Evolutionary conservation across 768 basidiomycete genomes (phyloP), one percentile per base, ranked within the genome.

Genomic region (Cyclocybe aegerita): DNA sequence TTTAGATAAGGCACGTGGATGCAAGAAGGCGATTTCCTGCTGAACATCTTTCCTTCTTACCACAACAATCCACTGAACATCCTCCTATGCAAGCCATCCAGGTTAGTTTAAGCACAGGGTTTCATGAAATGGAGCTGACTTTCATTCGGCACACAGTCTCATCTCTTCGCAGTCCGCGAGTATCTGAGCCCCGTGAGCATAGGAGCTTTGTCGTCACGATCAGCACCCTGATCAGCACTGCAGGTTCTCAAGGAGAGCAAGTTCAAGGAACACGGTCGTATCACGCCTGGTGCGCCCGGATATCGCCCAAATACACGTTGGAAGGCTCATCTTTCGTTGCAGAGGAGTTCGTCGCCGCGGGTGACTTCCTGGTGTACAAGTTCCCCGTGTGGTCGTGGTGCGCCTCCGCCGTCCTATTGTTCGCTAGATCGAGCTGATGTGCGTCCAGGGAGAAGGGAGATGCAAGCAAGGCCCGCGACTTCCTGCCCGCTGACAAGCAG

Each of bases 321-420:
- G n/a, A 32, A 29, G 11, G 46, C 46, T 49, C 46, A 50, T 55
- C 45, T 52, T 54, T 51, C 46, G 14, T 9, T 36, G 39, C 50
- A 90, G 96, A 99, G 83, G 97, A 98, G 70, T 98, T 97, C 63
- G 93, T 98, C 29, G 93, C 92, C 11, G 97, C 97, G 7, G 97
- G 97, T 47, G 97, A 99, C 69, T 98, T 98, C 71, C 74, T 99
- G 52, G 78, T 86, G 6, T 98, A 98, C 83, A 99, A 99, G 76
- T 99, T 99, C 70, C 92, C 93, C 9, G 93, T 97, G 17, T 99
- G 97, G 97, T 77, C 84, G 62, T 99, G 97, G 97, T 92, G 88
- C 66, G 47, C 43, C 17, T 39, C 31, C 33, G 15, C 9, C 44
- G 16, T 23, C 30, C 41, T 15, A 30, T 51, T 38, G 34, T 41